Evolutionary conservation across 257 asterid species (phyloP), one percentile per base, ranked within the genome.

Genomic region (Paulownia fortunei): DNA sequence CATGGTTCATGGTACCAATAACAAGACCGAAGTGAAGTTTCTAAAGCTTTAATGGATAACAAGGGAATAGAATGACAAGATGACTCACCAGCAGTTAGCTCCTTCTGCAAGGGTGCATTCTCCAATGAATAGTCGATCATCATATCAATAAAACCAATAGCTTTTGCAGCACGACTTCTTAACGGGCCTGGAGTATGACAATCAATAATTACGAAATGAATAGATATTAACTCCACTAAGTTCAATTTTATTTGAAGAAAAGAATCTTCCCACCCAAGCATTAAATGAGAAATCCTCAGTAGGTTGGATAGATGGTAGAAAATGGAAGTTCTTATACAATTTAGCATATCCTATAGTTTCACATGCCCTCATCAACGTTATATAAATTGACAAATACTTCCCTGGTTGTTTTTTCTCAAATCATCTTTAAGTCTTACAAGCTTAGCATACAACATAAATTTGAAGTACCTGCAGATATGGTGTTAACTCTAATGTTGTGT

Each of bases 151-250:
- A 96, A 96, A 32, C 98, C 99, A 41, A 96, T 96, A 76, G 98
- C 99, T 87, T 96, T 96, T n/a, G 99, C 98, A 64, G 99, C 98
- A 54, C 99, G 98, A 79, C 99, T 95, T 85, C 99, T 85, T 61
- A 95, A 71, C n/a, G 98, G 99, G 62, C 99, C 99, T 95, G 90
- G 24, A 83, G 78, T 30, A 69, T 23, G 7, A 8, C 42, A 30
- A 69, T 18, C 8, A 58, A 42, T 39, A 39, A 9, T 16, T 42
- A 58, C 9, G 60, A 46, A 77, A n/a, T 19, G 16, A n/a, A 75
- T 2, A 10, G 27, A n/a, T 5, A 5, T 44, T 0, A 9, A 24
- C 49, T n/a, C 39, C 36, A 39, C 23, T 21, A 18, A 9, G n/a
- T n/a, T 49, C 16, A 4, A 16, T 13, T 49, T 49, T 49, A 3